Evolutionary conservation across 331 rosid species (phyloP).

Genomic region (Dryas integrifolia): DNA sequence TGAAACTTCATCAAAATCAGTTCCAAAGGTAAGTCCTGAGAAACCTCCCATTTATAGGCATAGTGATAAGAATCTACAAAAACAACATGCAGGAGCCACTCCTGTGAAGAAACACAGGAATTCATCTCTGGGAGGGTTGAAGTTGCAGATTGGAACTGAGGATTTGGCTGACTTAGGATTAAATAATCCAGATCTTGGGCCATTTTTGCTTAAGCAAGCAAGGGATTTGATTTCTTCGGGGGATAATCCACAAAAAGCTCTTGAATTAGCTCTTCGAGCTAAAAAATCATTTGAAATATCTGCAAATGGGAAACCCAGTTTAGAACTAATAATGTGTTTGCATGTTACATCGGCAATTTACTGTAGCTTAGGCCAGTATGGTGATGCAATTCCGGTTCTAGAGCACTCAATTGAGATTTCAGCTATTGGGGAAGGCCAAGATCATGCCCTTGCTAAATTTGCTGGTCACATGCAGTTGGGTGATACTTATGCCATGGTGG

Average conservation of each 20-base stretch:
- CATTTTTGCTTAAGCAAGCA: conserved; percentile 73
- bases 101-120: conserved; percentile 36
- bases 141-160: conserved; percentile 35
- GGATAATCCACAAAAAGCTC: conserved; percentile 64
- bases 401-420: conserved; percentile 74
- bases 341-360: conserved; percentile 79
- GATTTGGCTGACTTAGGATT: conserved; percentile 30
- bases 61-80: conserved; percentile 40
- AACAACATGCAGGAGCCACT: conserved; percentile 36
- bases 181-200: conserved; percentile 59
- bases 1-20: conserved; percentile 38
- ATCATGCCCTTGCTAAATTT: conserved; percentile 81
- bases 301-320: conserved; percentile 57
- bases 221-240: conserved; percentile 70
- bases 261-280: conserved; percentile 76
- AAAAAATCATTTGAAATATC: conserved; percentile 52
- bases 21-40: conserved; percentile 38
- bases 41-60: conserved; percentile 54
- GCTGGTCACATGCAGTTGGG: conserved; percentile 91
- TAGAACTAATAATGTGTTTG: conserved; percentile 78
- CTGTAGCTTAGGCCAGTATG: conserved; percentile 65
- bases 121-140: conserved; percentile 36
- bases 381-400: conserved; percentile 73
- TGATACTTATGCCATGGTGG: conserved; percentile 82
- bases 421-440: conserved; percentile 54